phyloP scores from a whole-genome alignment of 2,329 filamentous ascomycete genomes.

The Periglandula ipomoeae region DNA sequence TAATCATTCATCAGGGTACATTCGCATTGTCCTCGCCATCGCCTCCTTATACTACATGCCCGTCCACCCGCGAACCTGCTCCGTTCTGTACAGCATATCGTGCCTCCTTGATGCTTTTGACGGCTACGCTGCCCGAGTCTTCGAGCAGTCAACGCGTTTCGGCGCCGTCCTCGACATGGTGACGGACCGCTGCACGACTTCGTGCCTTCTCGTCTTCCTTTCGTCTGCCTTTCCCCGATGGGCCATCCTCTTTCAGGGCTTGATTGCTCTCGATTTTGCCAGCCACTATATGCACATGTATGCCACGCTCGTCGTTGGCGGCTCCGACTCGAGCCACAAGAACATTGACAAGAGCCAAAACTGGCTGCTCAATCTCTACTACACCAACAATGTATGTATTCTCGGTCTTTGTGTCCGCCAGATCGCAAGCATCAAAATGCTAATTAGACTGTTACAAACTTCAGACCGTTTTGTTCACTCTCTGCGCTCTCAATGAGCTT shows the following conservation, averaged over 20 bases:
- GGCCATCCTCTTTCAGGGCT: constrained; percentile 85
- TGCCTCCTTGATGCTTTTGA: constrained; percentile 94
- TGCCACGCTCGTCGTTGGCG: constrained; percentile 81
- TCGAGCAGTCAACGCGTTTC: constrained; percentile 87
- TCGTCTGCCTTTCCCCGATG: constrained; percentile 90
- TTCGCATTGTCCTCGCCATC: constrained; percentile 69
- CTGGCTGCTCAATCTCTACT: constrained; percentile 89
- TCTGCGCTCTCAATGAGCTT: constrained; percentile 84
- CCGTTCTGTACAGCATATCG: constrained; percentile 81
- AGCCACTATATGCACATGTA: constrained; percentile 99
- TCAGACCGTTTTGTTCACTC: constrained; percentile 81
- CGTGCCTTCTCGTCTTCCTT: constrained; percentile 89
- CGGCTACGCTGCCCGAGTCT: constrained; percentile 73
- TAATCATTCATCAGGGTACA: constrained; percentile 49
- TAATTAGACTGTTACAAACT: background rate
- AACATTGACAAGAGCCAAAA: constrained; percentile 81
- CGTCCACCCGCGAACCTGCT: constrained; percentile 92
- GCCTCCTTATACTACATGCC: constrained; percentile 99
- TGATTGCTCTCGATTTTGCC: constrained; percentile 87
- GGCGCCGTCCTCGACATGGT: constrained; percentile 98
- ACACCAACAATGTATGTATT: constrained; percentile 78
- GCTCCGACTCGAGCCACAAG: constrained; percentile 78
- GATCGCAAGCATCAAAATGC: constrained; percentile 10
- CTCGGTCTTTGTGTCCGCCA: background rate
- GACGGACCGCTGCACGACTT: constrained; percentile 93